Evolutionary conservation across 139 green algal genomes (phyloP), one percentile per base, ranked within the genome.

Genomic region (Diplosphaera chodatii): DNA sequence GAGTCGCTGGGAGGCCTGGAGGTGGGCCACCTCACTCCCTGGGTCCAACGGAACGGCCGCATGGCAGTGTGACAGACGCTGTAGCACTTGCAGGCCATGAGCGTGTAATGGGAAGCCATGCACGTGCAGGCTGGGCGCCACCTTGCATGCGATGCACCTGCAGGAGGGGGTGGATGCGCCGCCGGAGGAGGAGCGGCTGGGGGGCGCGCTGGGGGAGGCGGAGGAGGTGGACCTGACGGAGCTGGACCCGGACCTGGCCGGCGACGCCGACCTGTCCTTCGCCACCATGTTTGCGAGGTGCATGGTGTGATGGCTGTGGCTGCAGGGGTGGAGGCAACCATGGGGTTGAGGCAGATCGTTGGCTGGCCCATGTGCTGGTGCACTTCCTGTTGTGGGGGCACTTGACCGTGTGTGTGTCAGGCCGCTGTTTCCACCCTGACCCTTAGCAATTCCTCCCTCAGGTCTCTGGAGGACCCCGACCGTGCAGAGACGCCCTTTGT

Each of bases 91-190:
- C n/a, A n/a, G n/a, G n/a, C n/a, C n/a, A n/a, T n/a, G n/a, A n/a
- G n/a, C n/a, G n/a, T n/a, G n/a, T n/a, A n/a, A n/a, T n/a, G n/a
- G n/a, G n/a, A n/a, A n/a, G n/a, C n/a, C n/a, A n/a, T n/a, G n/a
- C n/a, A n/a, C n/a, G n/a, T n/a, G n/a, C n/a, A n/a, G n/a, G n/a
- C n/a, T n/a, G n/a, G n/a, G n/a, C n/a, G n/a, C n/a, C n/a, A n/a
- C n/a, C n/a, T n/a, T n/a, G n/a, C n/a, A n/a, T n/a, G 10, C 10
- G 37, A 20, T 48, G 37, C 37, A 20, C 8, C 37, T 64, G 48
- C 83, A 94, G 89, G 86, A 92, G 56, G 86, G 86, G 0, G 75
- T 94, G 64, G 89, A 93, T 3, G 89, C 80, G 22, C 88, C 86
- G 1, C 89, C 88, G 22, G 76, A 84, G 22, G 85, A 90, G 67